Conservation (phyloP, 768 basidiomycete genomes). For the Pulveroboletus sp. region DNA sequence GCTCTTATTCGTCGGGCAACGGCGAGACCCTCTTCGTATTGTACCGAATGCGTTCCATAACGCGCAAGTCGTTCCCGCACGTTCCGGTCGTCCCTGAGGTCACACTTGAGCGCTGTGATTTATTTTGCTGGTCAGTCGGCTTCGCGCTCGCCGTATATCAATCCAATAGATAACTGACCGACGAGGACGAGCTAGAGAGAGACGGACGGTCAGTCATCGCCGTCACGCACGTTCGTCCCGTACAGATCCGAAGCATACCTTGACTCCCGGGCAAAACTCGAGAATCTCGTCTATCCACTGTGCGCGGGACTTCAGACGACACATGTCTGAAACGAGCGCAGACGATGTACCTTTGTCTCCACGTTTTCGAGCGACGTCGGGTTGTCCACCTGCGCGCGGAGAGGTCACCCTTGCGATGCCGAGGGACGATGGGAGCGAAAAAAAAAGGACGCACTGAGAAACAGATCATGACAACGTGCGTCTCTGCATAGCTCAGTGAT, state of each 20-base stretch:
- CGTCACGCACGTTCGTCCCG: no score
- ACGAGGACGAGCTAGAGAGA: slow-evolving; percentile 72
- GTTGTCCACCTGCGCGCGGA: slow-evolving; percentile 70
- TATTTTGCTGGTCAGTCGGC: slow-evolving; percentile 11
- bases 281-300: slow-evolving; percentile 94
- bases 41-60: slow-evolving; percentile 66
- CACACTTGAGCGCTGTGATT: slow-evolving; percentile 83
- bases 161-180: slow-evolving; percentile 49
- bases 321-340: no score
- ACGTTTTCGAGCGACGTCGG: slow-evolving; percentile 94
- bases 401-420: background rate
- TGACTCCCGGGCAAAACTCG: slow-evolving; percentile 93
- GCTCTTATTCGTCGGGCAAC: slow-evolving; percentile 89
- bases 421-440: background rate
- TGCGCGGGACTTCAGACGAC: no score
- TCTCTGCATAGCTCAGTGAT: slow-evolving; percentile 94
- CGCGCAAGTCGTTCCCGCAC: slow-evolving; percentile 70
- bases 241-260: slow-evolving; percentile 43
- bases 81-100: slow-evolving; percentile 80
- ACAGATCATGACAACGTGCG: slow-evolving; percentile 93
- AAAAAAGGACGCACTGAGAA: slow-evolving; percentile 66
- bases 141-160: background rate
- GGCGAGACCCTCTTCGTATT: slow-evolving; percentile 90
- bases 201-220: slow-evolving; percentile 5
- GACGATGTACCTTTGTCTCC: slow-evolving; percentile 90